Evolutionary conservation across 2,329 filamentous ascomycete genomes (phyloP).

Genomic region (Chalaropsis ovoidea): DNA sequence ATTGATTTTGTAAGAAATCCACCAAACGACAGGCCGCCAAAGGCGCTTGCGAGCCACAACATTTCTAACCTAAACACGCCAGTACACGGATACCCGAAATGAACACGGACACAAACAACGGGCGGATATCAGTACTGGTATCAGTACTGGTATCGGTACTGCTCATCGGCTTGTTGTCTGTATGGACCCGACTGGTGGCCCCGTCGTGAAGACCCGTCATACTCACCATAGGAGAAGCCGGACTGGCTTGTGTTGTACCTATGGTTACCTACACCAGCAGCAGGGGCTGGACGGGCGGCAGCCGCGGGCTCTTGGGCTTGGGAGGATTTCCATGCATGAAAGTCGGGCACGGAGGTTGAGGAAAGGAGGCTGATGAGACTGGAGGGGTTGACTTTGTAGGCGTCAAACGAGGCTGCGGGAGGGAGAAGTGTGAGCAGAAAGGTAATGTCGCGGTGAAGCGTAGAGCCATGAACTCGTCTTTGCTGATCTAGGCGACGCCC

Average conservation of each 20-base stretch:
- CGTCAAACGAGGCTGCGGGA: conserved; percentile 36
- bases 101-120: neutral
- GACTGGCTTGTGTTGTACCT: conserved; percentile 38
- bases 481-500: conserved; percentile 76
- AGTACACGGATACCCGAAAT: neutral
- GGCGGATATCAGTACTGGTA: neutral
- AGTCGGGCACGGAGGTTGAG: conserved; percentile 53
- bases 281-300: conserved; percentile 27
- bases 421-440: conserved; percentile 65
- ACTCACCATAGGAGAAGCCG: conserved; percentile 39
- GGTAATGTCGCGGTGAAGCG: conserved; percentile 60
- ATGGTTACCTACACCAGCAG: conserved; percentile 36
- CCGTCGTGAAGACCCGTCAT: conserved; percentile 18
- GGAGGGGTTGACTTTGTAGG: conserved; percentile 41
- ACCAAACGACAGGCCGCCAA: neutral
- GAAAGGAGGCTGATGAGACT: conserved; percentile 65
- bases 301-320: conserved; percentile 29
- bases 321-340: conserved; percentile 43
- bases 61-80: conserved; percentile 4
- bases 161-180: conserved; percentile 21
- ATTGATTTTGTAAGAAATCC: neutral
- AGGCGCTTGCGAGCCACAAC: neutral
- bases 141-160: conserved; percentile 20
- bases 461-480: conserved; percentile 51
- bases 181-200: conserved; percentile 9